Evolutionary conservation across 225 moss, liverwort and hornwort species (phyloP), one percentile per base, ranked within the genome.

Genomic region (Marchantia polymorpha): DNA sequence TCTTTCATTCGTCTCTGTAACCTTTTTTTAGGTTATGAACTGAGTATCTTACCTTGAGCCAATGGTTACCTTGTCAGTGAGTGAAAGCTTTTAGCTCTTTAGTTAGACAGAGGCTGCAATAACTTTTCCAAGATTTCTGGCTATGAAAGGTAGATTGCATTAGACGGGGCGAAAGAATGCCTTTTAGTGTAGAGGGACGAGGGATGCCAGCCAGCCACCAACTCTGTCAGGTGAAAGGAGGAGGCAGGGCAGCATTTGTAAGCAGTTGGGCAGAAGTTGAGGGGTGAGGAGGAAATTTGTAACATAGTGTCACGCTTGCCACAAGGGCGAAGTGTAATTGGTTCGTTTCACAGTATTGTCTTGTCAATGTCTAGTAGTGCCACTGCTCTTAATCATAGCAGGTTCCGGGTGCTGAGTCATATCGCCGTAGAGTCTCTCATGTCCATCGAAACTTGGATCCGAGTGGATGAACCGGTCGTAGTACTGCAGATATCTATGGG

Each of bases 271-370:
- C 77, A 48, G 47, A 64, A 64, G 14, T 64, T 22, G 64, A 48
- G 23, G 48, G 61, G 23, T 77, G 58, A 75, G 49, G 77, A 77
- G 77, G 64, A 64, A 65, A 64, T 14, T 27, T 77, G 77, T 77
- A 77, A 77, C 77, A 77, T 77, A 77, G 47, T 77, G 52, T 50
- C 54, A 77, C 64, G 77, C 50, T 77, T 77, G 77, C 77, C n/a
- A n/a, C 20, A 64, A 77, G 63, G 48, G 49, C 49, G 49, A 49
- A 64, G 64, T 64, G 64, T 26, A 61, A 52, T 50, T 64, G 64
- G 64, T 64, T 77, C 76, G 14, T 72, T 6, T 29, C 53, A 15
- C 54, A 29, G 73, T 63, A 50, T 25, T 27, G 64, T 14, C 23
- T 26, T 25, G 7, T 77, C 49, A 64, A 51, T 49, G 63, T 39